These are phyloP conservation scores for Multifurca ochricompacta DNA, from an alignment of 768 basidiomycete species.

Conservation along the genomic window DNA sequence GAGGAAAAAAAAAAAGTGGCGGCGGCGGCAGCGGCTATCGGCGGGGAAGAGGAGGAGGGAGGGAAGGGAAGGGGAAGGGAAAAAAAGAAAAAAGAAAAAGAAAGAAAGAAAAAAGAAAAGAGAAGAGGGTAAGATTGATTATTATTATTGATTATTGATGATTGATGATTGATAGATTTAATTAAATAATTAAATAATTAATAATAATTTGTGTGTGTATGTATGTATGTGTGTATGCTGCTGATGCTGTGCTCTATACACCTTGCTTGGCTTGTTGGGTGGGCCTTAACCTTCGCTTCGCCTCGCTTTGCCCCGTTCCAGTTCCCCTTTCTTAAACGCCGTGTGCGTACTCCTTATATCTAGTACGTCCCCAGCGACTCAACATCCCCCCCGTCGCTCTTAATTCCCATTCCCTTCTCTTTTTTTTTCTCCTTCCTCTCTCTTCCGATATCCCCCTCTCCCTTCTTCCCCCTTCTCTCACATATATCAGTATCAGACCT, in stretches of 20 bases:
- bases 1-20: not conserved
- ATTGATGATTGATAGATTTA: too few species aligned
- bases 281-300: not conserved
- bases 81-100: too few species aligned
- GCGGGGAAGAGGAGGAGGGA: not conserved
- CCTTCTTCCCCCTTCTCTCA: not conserved
- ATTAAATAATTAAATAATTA: conserved; percentile 7
- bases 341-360: conserved; percentile 14
- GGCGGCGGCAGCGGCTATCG: conserved; percentile 8
- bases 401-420: conserved; percentile 4
- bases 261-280: not conserved
- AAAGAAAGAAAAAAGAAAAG: too few species aligned
- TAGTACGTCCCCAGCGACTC: conserved; percentile 1
- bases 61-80: not conserved
- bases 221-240: not conserved
- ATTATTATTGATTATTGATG: too few species aligned
- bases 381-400: conserved; percentile 8
- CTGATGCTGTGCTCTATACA: too few species aligned
- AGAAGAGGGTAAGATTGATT: too few species aligned
- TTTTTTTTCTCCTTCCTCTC: not conserved
- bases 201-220: not conserved
- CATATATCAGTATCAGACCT: not conserved
- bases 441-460: not conserved
- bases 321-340: conserved; percentile 9
- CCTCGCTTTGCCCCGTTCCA: not conserved